phyloP scores from a whole-genome alignment of 1,284 basidiomycete species.

The Cystobasidiaceae sp. region DNA sequence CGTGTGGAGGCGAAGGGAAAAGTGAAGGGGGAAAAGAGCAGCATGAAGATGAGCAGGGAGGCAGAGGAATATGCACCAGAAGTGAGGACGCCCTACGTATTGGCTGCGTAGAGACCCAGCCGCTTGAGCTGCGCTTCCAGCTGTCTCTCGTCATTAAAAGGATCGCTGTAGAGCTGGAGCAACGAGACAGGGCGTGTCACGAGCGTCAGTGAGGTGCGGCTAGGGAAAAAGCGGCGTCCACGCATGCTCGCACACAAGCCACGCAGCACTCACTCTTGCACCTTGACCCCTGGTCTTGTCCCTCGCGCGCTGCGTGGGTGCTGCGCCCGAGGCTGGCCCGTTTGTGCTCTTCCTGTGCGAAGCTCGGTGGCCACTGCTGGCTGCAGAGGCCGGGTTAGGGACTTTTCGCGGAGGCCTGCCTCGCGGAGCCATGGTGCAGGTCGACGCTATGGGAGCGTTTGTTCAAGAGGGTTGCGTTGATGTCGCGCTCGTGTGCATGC shows the following conservation, averaged over 20 bases:
- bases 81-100: slow-evolving; percentile 32
- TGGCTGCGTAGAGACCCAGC: slow-evolving; percentile 68
- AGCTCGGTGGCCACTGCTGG: too few relatives aligned
- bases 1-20: slow-evolving; percentile 23
- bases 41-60: slow-evolving; percentile 42
- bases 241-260: too few relatives aligned
- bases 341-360: background rate
- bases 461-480: too few relatives aligned
- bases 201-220: too few relatives aligned
- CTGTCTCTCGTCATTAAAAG: slow-evolving; percentile 59
- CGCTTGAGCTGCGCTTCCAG: slow-evolving; percentile 64
- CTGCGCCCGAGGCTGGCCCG: background rate
- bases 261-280: slow-evolving; percentile 25
- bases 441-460: too few relatives aligned
- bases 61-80: too few relatives aligned
- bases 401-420: background rate
- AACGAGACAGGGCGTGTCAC: too few relatives aligned
- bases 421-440: background rate
- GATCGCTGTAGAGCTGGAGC: slow-evolving; percentile 50
- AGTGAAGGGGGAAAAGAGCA: slow-evolving; percentile 22
- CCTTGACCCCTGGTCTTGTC: slow-evolving; percentile 22
- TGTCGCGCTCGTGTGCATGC: too few relatives aligned
- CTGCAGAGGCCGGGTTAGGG: slow-evolving; percentile 1
- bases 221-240: too few relatives aligned
- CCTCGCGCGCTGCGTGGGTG: slow-evolving; percentile 5